Percentiles rank a stretch among this genome's conserved stretches.
phyloP scores from a whole-genome alignment of 192 early-diverging fungal genomes.

The Coemansia sp. region DNA sequence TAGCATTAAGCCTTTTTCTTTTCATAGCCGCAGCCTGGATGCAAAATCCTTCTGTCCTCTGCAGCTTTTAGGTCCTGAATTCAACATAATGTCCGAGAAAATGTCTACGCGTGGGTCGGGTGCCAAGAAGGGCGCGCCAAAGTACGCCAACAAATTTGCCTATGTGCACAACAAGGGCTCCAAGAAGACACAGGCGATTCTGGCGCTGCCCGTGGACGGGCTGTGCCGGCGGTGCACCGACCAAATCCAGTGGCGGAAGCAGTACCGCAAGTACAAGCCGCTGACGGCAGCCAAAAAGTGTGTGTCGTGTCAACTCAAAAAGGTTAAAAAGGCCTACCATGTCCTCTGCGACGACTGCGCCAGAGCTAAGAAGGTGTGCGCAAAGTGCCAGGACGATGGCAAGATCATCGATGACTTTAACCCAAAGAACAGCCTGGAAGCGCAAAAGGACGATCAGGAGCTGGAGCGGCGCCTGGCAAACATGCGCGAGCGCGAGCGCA shows the following conservation, averaged over 20 bases:
- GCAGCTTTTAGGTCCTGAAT: neutral
- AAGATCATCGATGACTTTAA: conserved; percentile 64
- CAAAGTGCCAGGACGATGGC: conserved; percentile 78
- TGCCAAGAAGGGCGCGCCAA: conserved; percentile 74
- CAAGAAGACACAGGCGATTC: conserved; percentile 72
- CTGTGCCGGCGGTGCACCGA: conserved; percentile 75
- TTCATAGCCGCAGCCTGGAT: neutral
- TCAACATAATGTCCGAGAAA: conserved; percentile 30
- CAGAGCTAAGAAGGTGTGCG: conserved; percentile 76
- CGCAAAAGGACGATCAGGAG: conserved; percentile 71
- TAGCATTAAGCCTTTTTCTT: neutral
- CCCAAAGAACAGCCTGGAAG: conserved; percentile 65
- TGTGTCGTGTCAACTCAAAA: conserved; percentile 71
- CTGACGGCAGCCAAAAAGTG: conserved; percentile 86
- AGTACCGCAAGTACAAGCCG: conserved; percentile 97
- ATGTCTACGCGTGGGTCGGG: conserved; percentile 43
- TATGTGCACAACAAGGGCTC: conserved; percentile 88
- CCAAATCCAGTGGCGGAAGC: conserved; percentile 81
- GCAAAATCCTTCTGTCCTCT: neutral
- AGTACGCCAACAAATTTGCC: conserved; percentile 86
- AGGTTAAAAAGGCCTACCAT: conserved; percentile 92
- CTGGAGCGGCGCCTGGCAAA: conserved; percentile 64
- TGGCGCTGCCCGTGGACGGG: conserved; percentile 76
- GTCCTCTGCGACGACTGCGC: conserved; percentile 90
- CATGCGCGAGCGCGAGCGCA: conserved; percentile 82